A percentile compares a stretch with the other conserved stretches of the same genome.
Evolutionary conservation across 83 land plant genomes (phyloP).

Genomic region (Isoetes engelmannii): DNA sequence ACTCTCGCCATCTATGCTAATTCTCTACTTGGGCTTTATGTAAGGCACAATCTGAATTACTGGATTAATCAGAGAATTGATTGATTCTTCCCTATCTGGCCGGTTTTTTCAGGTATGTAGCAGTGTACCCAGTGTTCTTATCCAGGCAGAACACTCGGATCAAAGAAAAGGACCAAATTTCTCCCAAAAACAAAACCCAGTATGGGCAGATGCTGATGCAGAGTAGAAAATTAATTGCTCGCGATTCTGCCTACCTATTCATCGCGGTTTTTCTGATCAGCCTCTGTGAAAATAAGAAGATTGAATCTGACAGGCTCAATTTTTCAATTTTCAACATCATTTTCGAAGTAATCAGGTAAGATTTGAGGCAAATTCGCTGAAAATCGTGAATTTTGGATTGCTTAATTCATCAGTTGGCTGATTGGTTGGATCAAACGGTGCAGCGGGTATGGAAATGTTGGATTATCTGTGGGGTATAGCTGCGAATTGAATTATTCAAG

Average conservation of each 20-base stretch:
- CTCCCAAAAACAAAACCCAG: neutral
- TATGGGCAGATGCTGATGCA: slow-evolving; percentile 14
- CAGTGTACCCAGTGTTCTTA: slow-evolving; percentile 25
- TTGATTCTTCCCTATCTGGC: too few species aligned
- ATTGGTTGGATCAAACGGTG: neutral
- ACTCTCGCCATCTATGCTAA: too few species aligned
- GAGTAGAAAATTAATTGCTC: slow-evolving; percentile 22
- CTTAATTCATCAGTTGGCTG: neutral
- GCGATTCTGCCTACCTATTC: slow-evolving; percentile 37
- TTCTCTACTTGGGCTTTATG: too few species aligned
- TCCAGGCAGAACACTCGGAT: slow-evolving; percentile 18
- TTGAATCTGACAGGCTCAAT: slow-evolving; percentile 55
- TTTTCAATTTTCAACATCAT: slow-evolving; percentile 45
- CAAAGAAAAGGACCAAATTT: too few species aligned
- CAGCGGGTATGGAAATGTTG: slow-evolving; percentile 40
- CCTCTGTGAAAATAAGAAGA: slow-evolving; percentile 34
- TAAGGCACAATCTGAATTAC: too few species aligned
- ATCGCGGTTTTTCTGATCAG: slow-evolving; percentile 44
- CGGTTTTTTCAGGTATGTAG: slow-evolving; percentile 23
- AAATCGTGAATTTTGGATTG: too few species aligned
- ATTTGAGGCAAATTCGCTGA: too few species aligned
- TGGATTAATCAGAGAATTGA: too few species aligned
- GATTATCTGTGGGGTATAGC: slow-evolving; percentile 32
- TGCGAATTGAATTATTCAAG: slow-evolving; percentile 18
- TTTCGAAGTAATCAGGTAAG: slow-evolving; percentile 44